phyloP scores from a whole-genome alignment of 2,329 filamentous ascomycete genomes.

The Botrytis fragariae region DNA sequence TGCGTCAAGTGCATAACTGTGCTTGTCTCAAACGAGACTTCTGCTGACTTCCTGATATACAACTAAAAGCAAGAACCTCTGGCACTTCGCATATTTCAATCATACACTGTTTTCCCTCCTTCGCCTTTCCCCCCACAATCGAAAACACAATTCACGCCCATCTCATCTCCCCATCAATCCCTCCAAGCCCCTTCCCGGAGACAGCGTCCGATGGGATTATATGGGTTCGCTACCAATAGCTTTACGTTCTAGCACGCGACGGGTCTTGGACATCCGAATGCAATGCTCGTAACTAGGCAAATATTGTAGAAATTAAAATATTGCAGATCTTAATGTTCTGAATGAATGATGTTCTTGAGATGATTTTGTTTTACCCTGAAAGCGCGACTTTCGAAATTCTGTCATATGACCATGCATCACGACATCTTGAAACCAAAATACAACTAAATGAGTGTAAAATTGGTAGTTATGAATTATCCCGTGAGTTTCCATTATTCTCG shows the following conservation, averaged over 20 bases:
- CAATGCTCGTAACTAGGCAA: background rate
- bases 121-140: background rate
- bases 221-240: conserved; percentile 1
- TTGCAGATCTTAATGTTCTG: background rate
- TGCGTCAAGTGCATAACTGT: background rate
- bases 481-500: background rate
- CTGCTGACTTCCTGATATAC: background rate
- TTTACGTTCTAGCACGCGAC: background rate
- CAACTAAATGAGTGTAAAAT: background rate
- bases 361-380: accelerated
- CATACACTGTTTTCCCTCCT: background rate
- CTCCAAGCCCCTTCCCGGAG: background rate
- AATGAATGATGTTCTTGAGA: background rate
- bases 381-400: background rate
- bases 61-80: background rate
- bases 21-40: background rate
- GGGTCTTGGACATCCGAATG: background rate
- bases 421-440: accelerated
- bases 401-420: background rate
- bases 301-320: background rate
- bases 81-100: background rate
- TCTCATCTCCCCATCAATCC: background rate
- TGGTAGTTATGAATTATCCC: background rate
- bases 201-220: background rate
- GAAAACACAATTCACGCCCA: background rate